Base-by-base conservation (phyloP, 768 basidiomycete genomes). In the Lentinula raphanica region DNA sequence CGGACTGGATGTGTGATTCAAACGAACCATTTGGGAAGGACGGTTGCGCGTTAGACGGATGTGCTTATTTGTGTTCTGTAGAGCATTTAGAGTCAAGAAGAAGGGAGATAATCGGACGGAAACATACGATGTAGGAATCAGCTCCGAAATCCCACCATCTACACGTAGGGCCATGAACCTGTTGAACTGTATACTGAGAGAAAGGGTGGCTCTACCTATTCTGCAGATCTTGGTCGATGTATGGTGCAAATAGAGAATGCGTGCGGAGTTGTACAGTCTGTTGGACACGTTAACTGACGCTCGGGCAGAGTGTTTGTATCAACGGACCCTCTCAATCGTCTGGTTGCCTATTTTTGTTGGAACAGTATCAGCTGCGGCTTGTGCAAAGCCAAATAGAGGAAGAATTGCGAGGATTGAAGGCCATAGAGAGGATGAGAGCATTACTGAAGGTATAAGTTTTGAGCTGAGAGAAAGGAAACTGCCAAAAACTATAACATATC, bases 61-160 rank as follows among this genome's bases (percentile, higher is more conserved):
- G 63, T 96, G 88, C 72, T 95, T 97, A 70, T 93, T 94, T 40
- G 94, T 96, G 73, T 98, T 97, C 94, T 97, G 62, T 9, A 17
- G 5, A 19, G 2, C 5, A 27, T 17, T 55, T 23, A 15, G 46
- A 59, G 42, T 17, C 9, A 9, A 27, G 38, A 17, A 19, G 54
- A 27, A 31, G 11, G 9, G 19, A 5, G 48, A 27, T 11, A 35
- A 60, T 49, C n/a, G n/a, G n/a, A 56, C 45, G 60, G 25, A 64
- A 61, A 58, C 89, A 58, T 65, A 92, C 91, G 60, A 93, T 75
- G 63, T 92, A 92, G 7, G 95, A 76, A 73, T 96, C 92, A 5
- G 83, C 96, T 42, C 95, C 95, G 72, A 98, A 98, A 71, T 97
- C 95, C 89, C 93, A 96, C 94, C 94, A 95, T 64, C 93, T 94